Evolutionary conservation across 2,329 filamentous ascomycete genomes (phyloP), one percentile per base, ranked within the genome.

Genomic region (Neodidymelliopsis sp.): DNA sequence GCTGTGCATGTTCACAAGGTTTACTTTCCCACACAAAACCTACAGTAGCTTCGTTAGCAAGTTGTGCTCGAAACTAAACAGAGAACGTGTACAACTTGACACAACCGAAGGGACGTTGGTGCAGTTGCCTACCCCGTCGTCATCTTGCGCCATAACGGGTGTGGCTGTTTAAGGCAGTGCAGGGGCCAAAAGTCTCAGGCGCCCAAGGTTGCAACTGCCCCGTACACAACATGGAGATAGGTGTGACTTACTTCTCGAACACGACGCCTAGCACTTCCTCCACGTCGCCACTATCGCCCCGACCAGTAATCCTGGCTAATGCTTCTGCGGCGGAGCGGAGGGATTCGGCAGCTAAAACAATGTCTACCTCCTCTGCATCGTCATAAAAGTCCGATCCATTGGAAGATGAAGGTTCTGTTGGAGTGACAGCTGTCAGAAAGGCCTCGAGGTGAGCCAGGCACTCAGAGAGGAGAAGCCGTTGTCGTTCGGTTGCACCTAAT

Each of bases 191-290:
- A 22, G n/a, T n/a, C n/a, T n/a, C n/a, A n/a, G n/a, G n/a, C n/a
- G n/a, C n/a, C n/a, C n/a, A n/a, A n/a, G n/a, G n/a, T n/a, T n/a
- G n/a, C n/a, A n/a, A n/a, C n/a, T n/a, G n/a, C n/a, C 18, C 18
- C 19, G n/a, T n/a, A 16, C 10, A 15, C 9, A 13, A 29, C 28
- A 18, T 25, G 15, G 30, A 36, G 31, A 53, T 40, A 10, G 31
- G 52, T 40, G 8, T 15, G 28, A 83, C 84, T 79, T 77, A 96
- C 90, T 96, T 97, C 73, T 97, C 93, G 76, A 99, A 99, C 4
- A 99, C 92, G 16, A 99, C 92, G 0, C 94, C 94, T 33, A 99
- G 76, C 6, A 99, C 90, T 68, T 97, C 94, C 70, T 99, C 93
- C 12, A 97, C 91, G 72, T 97, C 93, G 2, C 91, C 90, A 29